Evolutionary conservation across 2,329 filamentous ascomycete species (phyloP), one percentile per base, ranked within the genome.

Genomic region (Pyricularia pennisetigena): DNA sequence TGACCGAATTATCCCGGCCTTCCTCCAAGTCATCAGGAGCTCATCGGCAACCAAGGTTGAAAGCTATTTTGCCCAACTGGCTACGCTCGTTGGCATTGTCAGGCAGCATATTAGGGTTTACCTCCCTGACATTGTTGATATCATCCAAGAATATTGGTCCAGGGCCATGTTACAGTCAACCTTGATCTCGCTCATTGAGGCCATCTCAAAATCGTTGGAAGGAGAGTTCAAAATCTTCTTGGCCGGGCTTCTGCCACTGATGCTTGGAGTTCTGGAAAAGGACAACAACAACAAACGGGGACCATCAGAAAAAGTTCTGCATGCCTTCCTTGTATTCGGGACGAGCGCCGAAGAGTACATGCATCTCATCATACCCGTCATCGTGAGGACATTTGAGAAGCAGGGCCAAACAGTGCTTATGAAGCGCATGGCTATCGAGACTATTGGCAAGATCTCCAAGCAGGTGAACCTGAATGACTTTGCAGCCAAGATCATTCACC

Each of bases 181-280:
- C 0, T 97, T 99, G 68, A 80, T 99, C 67, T 91, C 91, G 0
- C 83, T 99, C 29, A 91, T 99, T 8, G 95, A 99, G 78, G 92
- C 94, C 0, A 97, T 99, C 69, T 93, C 95, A 4, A 88, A 92
- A 70, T 97, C 95, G 0, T 82, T 99, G 1, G 95, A 99, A 75
- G 95, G 95, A 71, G 95, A 99, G 76, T 99, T 99, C 83, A 97
- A 98, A 78, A 91, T 97, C 62, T 97, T 97, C 74, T 82, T 99
- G 12, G 95, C 95, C 4, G 88, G 90, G 14, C 82, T 99, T 20
- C 84, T 99, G 3, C 96, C 95, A 0, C 83, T 97, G 67, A 97
- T 99, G 94, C 88, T 99, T 2, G 91, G 93, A 28, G 92, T 97
- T 2, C 85, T 99, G 23, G 94, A 99, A 72, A 91, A 93, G 71